Evolutionary conservation across 768 basidiomycete species (phyloP).

Genomic region (Chlorophyllum brunneum): DNA sequence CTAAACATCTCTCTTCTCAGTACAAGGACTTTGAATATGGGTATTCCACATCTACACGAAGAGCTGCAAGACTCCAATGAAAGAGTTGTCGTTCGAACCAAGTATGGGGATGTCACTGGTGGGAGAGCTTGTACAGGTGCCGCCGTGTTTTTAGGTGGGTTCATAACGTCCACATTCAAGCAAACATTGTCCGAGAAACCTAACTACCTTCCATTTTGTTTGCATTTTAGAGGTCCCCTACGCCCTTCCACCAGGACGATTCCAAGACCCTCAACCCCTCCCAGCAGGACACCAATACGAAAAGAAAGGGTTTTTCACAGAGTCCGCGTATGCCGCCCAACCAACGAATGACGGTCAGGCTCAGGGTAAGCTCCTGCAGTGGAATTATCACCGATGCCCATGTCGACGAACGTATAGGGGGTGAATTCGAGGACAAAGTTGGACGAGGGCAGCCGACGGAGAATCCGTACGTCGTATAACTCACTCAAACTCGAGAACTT

Average conservation of each 20-base stretch:
- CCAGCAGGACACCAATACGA: constrained; percentile 54
- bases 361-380: constrained; percentile 29
- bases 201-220: neutral
- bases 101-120: constrained; percentile 52
- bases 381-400: neutral
- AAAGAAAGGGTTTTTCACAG: constrained; percentile 55
- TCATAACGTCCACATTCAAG: neutral
- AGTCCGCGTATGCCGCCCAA: constrained; percentile 58
- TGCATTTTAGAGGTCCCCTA: constrained; percentile 61
- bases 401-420: constrained; percentile 28
- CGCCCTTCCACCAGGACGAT: constrained; percentile 60
- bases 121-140: constrained; percentile 59
- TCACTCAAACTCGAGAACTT: neutral
- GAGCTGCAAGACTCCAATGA: constrained; percentile 40
- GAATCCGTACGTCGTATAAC: constrained; percentile 49
- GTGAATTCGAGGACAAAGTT: constrained; percentile 52
- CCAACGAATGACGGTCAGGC: constrained; percentile 65
- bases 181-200: no score
- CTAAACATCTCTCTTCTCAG: neutral
- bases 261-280: constrained; percentile 57
- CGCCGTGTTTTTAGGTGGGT: constrained; percentile 60
- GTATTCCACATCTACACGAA: constrained; percentile 47
- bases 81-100: constrained; percentile 49
- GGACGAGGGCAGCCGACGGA: constrained; percentile 68
- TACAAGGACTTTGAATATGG: neutral